phyloP scores from a whole-genome alignment of 2,329 filamentous ascomycete species.

The Fusarium sambucinum region DNA sequence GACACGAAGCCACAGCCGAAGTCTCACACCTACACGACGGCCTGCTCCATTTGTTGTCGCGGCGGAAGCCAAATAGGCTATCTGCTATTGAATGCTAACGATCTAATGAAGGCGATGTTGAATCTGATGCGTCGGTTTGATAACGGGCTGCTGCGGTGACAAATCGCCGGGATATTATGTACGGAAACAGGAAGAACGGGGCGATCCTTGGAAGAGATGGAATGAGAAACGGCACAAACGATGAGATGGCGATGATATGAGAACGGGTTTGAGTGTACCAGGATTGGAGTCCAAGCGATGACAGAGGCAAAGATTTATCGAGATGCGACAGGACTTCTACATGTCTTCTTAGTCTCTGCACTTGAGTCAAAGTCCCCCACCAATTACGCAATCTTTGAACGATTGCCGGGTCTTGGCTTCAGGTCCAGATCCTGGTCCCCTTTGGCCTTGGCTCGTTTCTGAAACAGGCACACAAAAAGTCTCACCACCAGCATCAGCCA shows the following conservation, averaged over 20 bases:
- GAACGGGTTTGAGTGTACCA: not conserved
- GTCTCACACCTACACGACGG: conserved; percentile 56
- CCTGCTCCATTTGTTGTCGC: conserved; percentile 54
- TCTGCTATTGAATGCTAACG: conserved; percentile 18
- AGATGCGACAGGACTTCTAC: conserved; percentile 8
- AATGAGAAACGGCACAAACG: not conserved
- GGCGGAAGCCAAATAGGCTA: conserved; percentile 42
- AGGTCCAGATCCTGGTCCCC: conserved; percentile 9
- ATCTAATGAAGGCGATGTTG: conserved; percentile 33
- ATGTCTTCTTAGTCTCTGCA: not conserved
- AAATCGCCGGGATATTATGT: not conserved
- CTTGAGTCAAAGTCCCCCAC: conserved; percentile 18
- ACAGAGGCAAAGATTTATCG: not conserved
- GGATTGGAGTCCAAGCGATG: conserved; percentile 1
- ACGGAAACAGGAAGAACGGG: not conserved
- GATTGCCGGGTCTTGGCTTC: conserved; percentile 39
- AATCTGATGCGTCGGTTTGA: conserved; percentile 17
- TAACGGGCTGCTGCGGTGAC: conserved; percentile 10
- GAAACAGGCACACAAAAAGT: conserved; percentile 36
- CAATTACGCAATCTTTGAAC: conserved; percentile 28
- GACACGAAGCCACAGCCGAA: conserved; percentile 50
- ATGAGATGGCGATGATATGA: not conserved
- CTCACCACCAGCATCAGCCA: conserved; percentile 14
- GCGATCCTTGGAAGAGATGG: conserved; percentile 25
- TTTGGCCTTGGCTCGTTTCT: conserved; percentile 29